These are phyloP conservation scores for Vaccinium darrowii DNA, from an alignment of 148 eudicot genomes.

Conservation along the genomic window DNA sequence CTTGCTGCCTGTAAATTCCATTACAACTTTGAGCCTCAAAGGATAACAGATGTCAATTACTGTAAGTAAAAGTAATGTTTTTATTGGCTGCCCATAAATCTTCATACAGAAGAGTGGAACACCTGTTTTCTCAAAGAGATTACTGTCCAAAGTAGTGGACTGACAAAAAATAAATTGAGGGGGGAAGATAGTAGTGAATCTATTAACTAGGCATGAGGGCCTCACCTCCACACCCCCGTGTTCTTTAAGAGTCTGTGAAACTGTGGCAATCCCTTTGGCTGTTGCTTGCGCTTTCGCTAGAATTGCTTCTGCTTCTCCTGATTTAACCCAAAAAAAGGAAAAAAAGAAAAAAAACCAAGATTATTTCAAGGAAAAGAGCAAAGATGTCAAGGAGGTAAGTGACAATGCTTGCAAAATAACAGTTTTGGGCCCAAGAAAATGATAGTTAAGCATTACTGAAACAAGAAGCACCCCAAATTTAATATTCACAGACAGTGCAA, in stretches of 20 bases:
- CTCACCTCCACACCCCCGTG: conserved; percentile 66
- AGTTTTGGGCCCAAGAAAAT: not conserved
- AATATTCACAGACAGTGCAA: not conserved
- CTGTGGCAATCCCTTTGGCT: conserved; percentile 48
- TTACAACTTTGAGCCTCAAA: conserved; percentile 1
- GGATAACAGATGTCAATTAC: not conserved
- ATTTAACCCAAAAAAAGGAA: conserved; percentile 12
- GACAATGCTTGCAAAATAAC: not conserved
- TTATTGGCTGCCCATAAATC: not conserved
- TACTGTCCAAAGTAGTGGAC: not conserved
- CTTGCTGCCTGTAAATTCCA: conserved; percentile 74
- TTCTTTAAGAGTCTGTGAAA: conserved; percentile 43
- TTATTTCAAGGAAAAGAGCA: not conserved
- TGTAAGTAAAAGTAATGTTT: not conserved
- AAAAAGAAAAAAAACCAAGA: not conserved
- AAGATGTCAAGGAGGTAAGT: not conserved
- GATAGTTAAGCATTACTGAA: not conserved
- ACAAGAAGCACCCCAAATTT: not conserved
- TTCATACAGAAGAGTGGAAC: not conserved
- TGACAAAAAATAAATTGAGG: not conserved
- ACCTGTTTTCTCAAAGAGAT: not conserved
- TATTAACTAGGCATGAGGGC: not conserved
- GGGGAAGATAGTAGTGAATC: not conserved
- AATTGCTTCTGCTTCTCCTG: conserved; percentile 89
- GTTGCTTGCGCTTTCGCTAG: conserved; percentile 53